Evolutionary conservation across 345 rosid species (phyloP).

Genomic region (Punica granatum): DNA sequence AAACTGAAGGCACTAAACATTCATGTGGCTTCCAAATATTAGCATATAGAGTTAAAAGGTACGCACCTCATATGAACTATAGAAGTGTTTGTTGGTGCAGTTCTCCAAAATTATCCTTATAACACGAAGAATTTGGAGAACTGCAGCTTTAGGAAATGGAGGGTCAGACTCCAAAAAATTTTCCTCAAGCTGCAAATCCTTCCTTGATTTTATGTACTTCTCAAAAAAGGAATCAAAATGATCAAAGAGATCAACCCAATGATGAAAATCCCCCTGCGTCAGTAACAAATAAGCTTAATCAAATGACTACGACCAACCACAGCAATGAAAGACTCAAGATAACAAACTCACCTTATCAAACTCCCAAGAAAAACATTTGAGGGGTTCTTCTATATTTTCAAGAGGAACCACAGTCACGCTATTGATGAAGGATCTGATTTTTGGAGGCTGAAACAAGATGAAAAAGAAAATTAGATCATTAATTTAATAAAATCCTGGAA

Average conservation of each 20-base stretch:
- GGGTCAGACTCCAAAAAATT: constrained; percentile 58
- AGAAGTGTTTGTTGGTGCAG: constrained; percentile 87
- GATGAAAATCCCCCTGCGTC: constrained; percentile 93
- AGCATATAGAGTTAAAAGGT: constrained; percentile 4
- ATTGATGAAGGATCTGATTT: constrained; percentile 72
- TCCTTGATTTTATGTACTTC: constrained; percentile 75
- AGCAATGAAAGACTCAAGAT: constrained; percentile 6
- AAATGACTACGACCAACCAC: constrained; percentile 7
- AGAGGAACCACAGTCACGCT: constrained; percentile 57
- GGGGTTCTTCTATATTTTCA: constrained; percentile 72
- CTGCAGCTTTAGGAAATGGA: constrained; percentile 81
- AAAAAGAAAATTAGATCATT: not conserved
- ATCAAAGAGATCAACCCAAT: constrained; percentile 96
- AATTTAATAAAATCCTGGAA: not conserved
- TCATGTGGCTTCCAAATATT: not conserved
- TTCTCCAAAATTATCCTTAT: constrained; percentile 86
- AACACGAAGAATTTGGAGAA: constrained; percentile 89
- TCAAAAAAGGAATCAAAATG: constrained; percentile 89
- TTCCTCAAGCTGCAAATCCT: constrained; percentile 78
- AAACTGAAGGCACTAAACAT: not conserved
- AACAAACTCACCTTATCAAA: constrained; percentile 64
- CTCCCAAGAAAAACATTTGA: constrained; percentile 79
- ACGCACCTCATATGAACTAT: constrained; percentile 86
- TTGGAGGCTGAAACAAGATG: constrained; percentile 64
- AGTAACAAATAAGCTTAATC: constrained; percentile 12